Evolutionary conservation across 495 filamentous ascomycete species (phyloP).

Genomic region (Ramalina intermedia): DNA sequence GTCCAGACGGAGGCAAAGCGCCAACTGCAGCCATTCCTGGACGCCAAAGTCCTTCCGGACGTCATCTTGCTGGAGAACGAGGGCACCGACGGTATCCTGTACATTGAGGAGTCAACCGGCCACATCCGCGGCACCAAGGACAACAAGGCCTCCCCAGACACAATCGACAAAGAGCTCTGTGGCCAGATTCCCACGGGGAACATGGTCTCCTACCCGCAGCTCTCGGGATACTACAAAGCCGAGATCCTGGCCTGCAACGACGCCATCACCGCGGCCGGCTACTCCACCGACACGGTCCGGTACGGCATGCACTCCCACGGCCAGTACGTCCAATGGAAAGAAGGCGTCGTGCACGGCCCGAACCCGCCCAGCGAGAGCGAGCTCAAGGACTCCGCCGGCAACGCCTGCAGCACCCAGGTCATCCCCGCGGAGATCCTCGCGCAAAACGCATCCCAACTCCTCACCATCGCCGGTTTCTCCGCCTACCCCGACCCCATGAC

Average conservation of each 20-base stretch:
- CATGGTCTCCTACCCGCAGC: conserved; percentile 11
- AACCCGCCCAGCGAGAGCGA: conserved; percentile 1
- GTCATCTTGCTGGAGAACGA: conserved; percentile 16
- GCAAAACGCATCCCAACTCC: conserved; percentile 2
- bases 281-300: conserved; percentile 5
- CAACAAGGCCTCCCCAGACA: neutral
- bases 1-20: conserved; percentile 9
- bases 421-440: conserved; percentile 8
- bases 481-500: conserved; percentile 14
- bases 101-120: conserved; percentile 10
- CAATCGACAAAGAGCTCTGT: conserved; percentile 7
- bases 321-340: conserved; percentile 15
- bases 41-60: conserved; percentile 6
- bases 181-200: conserved; percentile 12
- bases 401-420: conserved; percentile 1
- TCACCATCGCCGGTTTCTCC: conserved; percentile 13
- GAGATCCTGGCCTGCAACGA: conserved; percentile 12
- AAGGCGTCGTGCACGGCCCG: conserved; percentile 11
- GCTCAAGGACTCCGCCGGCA: conserved; percentile 1
- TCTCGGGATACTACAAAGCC: conserved; percentile 10
- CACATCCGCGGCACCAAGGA: conserved; percentile 8
- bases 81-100: conserved; percentile 11
- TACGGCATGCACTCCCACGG: conserved; percentile 13
- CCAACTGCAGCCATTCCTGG: conserved; percentile 12
- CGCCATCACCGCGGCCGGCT: conserved; percentile 11